Percentiles rank a stretch among this genome's conserved stretches.
Conservation (phyloP, 768 basidiomycete genomes). For the Termitomyces sp. region DNA sequence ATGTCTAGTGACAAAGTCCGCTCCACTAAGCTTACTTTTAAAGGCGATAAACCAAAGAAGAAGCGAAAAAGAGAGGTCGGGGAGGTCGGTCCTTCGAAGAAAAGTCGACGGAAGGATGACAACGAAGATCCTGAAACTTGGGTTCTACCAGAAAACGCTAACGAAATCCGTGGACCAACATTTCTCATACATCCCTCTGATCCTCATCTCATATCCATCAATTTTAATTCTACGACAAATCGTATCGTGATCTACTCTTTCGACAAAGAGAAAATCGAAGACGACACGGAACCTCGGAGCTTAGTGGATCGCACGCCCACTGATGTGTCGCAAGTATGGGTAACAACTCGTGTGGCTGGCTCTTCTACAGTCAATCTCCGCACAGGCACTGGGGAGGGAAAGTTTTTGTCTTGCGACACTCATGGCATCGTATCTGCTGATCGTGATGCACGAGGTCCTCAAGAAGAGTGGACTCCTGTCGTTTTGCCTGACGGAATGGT, state of each 20-base stretch:
- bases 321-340: slow-evolving; percentile 90
- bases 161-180: slow-evolving; percentile 82
- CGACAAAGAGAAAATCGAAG: slow-evolving; percentile 54
- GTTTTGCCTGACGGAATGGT: slow-evolving; percentile 81
- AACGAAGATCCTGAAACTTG: slow-evolving; percentile 70
- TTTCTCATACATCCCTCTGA: slow-evolving; percentile 82
- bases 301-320: slow-evolving; percentile 66
- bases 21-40: slow-evolving; percentile 79
- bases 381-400: slow-evolving; percentile 82
- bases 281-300: slow-evolving; percentile 33
- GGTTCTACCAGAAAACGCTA: slow-evolving; percentile 68
- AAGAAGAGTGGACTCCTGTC: slow-evolving; percentile 92
- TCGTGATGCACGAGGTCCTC: slow-evolving; percentile 84
- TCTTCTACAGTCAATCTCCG: slow-evolving; percentile 81
- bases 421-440: slow-evolving; percentile 82
- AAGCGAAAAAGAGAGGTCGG: slow-evolving; percentile 69
- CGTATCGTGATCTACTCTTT: slow-evolving; percentile 61
- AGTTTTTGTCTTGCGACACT: slow-evolving; percentile 85
- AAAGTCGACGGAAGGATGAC: slow-evolving; percentile 48
- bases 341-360: slow-evolving; percentile 80
- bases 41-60: slow-evolving; percentile 82
- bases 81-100: slow-evolving; percentile 36
- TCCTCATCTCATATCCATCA: slow-evolving; percentile 69
- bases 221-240: slow-evolving; percentile 72
- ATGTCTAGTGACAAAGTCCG: slow-evolving; percentile 46